Conservation (phyloP, 2,329 filamentous ascomycete genomes). For the Apiospora arundinis region DNA sequence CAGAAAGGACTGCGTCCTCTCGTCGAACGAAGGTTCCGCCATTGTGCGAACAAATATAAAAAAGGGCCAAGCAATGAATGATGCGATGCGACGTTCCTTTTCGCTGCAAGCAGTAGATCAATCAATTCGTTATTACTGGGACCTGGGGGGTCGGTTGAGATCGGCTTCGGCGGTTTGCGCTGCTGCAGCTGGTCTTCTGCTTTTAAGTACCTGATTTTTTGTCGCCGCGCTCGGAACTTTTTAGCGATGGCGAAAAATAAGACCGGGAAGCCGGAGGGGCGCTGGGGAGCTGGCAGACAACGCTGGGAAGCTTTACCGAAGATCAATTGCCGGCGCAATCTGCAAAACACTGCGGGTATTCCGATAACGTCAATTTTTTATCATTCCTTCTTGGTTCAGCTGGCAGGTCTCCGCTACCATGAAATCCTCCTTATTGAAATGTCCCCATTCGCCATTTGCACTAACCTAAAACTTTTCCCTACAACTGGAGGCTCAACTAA, state of each 20-base stretch:
- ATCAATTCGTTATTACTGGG: not conserved
- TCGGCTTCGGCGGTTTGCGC: not conserved
- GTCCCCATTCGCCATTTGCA: not conserved
- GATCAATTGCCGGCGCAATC: not conserved
- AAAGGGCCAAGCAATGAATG: not conserved
- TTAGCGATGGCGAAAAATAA: conserved; percentile 16
- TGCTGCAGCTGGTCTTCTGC: not conserved
- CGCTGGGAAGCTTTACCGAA: not conserved
- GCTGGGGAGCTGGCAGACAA: not conserved
- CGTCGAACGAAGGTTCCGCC: conserved; percentile 43
- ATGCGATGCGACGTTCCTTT: not conserved
- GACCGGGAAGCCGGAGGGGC: not conserved
- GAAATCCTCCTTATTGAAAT: not conserved
- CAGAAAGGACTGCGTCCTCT: conserved; percentile 53
- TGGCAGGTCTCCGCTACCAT: not conserved
- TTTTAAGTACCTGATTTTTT: not conserved
- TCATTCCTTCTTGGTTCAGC: not conserved
- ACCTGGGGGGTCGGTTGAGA: conserved; percentile 9
- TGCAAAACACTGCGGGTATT: not conserved
- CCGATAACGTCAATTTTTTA: not conserved
- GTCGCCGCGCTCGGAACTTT: conserved; percentile 5
- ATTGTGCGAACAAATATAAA: not conserved
- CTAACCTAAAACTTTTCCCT: conserved; percentile 1
- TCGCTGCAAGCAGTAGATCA: not conserved
- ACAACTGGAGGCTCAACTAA: not conserved